Percentiles rank a stretch among this genome's conserved stretches.
These are phyloP conservation scores for Penicillium sp. DNA, from an alignment of 2,329 filamentous ascomycete species.

Conservation along the genomic window DNA sequence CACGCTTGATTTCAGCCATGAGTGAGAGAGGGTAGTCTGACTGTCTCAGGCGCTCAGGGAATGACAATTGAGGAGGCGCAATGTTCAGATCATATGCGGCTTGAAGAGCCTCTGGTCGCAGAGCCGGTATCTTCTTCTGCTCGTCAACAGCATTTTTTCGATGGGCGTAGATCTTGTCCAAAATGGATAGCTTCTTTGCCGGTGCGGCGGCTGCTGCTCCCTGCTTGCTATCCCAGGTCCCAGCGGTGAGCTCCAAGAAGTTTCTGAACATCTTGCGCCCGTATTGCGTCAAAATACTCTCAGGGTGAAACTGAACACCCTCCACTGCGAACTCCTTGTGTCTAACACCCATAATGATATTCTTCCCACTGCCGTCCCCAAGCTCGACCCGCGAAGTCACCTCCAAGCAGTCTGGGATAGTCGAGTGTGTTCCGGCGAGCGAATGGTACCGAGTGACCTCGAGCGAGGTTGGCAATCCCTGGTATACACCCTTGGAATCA, in stretches of 20 bases:
- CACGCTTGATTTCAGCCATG: slow-evolving; percentile 96
- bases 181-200: slow-evolving; percentile 74
- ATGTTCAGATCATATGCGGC: slow-evolving; percentile 81
- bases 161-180: slow-evolving; percentile 86
- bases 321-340: slow-evolving; percentile 92
- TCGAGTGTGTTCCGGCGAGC: slow-evolving; percentile 84
- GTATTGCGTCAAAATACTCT: slow-evolving; percentile 90
- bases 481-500: slow-evolving; percentile 89
- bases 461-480: slow-evolving; percentile 73
- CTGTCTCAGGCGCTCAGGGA: slow-evolving; percentile 74
- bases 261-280: slow-evolving; percentile 89
- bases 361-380: slow-evolving; percentile 70
- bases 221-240: slow-evolving; percentile 85
- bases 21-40: slow-evolving; percentile 86
- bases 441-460: slow-evolving; percentile 96
- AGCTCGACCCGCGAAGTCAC: slow-evolving; percentile 82
- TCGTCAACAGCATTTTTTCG: slow-evolving; percentile 72
- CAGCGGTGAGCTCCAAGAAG: slow-evolving; percentile 82
- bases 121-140: slow-evolving; percentile 83
- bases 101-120: slow-evolving; percentile 78
- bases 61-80: slow-evolving; percentile 78
- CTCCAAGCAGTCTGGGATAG: slow-evolving; percentile 80
- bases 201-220: slow-evolving; percentile 27
- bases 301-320: slow-evolving; percentile 95
- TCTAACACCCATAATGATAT: slow-evolving; percentile 93